These are phyloP conservation scores for Penicillium malachiteum DNA, from an alignment of 495 filamentous ascomycete genomes.

Conservation along the genomic window DNA sequence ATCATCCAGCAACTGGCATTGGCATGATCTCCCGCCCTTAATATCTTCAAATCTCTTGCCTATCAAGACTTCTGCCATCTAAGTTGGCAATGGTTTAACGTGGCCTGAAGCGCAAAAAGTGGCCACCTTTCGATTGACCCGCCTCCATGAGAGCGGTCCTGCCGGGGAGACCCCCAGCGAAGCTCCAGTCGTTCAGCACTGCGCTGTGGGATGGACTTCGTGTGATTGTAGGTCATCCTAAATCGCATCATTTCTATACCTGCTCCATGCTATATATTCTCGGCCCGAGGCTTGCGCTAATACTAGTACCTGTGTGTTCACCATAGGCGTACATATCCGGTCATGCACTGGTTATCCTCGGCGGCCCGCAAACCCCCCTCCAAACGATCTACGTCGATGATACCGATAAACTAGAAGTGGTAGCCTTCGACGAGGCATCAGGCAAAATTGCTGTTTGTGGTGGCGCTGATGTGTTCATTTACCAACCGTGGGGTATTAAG, in stretches of 20 bases:
- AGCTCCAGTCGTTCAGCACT: constrained; percentile 84
- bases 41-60: background rate
- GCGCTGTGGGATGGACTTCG: constrained; percentile 79
- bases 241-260: no score
- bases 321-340: constrained; percentile 84
- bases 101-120: constrained; percentile 28
- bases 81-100: constrained; percentile 42
- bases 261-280: no score
- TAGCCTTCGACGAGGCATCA: constrained; percentile 74
- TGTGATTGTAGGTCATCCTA: constrained; percentile 62
- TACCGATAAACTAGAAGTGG: constrained; percentile 64
- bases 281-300: background rate
- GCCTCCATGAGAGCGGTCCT: constrained; percentile 73
- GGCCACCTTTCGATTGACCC: constrained; percentile 27
- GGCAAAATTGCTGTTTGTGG: constrained; percentile 83
- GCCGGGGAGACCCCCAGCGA: constrained; percentile 85
- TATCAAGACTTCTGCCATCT: background rate
- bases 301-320: constrained; percentile 10
- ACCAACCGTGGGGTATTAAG: constrained; percentile 70
- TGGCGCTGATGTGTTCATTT: constrained; percentile 65
- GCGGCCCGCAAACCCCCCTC: constrained; percentile 68
- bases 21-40: constrained; percentile 1
- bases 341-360: constrained; percentile 79
- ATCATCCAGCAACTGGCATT: constrained; percentile 10
- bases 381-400: constrained; percentile 92